A percentile compares a stretch with the other conserved stretches of the same genome.
Evolutionary conservation across 2,329 filamentous ascomycete species (phyloP).

Genomic region (Hypoxylon sp.): DNA sequence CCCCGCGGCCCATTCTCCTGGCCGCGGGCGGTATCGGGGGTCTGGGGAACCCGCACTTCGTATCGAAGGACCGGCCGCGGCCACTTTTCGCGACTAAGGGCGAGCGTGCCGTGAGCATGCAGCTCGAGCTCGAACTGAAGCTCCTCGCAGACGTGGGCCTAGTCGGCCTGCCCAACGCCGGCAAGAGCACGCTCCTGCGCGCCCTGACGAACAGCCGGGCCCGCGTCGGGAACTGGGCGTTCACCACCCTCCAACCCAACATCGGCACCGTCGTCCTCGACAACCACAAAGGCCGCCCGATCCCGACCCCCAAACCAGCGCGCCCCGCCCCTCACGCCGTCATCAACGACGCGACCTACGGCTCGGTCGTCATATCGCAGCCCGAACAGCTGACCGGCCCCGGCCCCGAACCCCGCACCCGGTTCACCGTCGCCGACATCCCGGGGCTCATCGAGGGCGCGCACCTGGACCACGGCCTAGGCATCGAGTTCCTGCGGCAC

Average conservation of each 20-base stretch:
- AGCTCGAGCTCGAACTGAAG: conserved; percentile 91
- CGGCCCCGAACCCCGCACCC: conserved; percentile 68
- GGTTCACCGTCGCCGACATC: conserved; percentile 95
- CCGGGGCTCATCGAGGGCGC: conserved; percentile 93
- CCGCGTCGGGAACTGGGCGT: conserved; percentile 93
- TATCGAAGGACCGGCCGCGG: conserved; percentile 77
- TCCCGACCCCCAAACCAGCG: conserved; percentile 52
- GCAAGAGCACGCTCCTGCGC: conserved; percentile 92
- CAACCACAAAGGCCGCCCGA: conserved; percentile 81
- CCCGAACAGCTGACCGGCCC: conserved; percentile 39
- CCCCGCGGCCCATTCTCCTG: conserved; percentile 85
- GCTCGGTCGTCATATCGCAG: conserved; percentile 49
- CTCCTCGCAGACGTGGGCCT: conserved; percentile 94
- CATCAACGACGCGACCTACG: conserved; percentile 49
- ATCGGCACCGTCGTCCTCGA: conserved; percentile 97
- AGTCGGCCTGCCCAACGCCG: conserved; percentile 94
- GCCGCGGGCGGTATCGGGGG: conserved; percentile 90
- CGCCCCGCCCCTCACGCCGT: conserved; percentile 56
- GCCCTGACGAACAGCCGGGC: conserved; percentile 90
- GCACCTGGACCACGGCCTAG: conserved; percentile 90
- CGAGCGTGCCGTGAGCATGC: conserved; percentile 81
- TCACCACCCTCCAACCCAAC: conserved; percentile 94
- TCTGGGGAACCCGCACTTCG: conserved; percentile 93
- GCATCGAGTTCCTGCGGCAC: conserved; percentile 91
- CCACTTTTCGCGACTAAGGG: conserved; percentile 92